Conservation (phyloP, 345 rosid species). For the Citrus sp. region DNA sequence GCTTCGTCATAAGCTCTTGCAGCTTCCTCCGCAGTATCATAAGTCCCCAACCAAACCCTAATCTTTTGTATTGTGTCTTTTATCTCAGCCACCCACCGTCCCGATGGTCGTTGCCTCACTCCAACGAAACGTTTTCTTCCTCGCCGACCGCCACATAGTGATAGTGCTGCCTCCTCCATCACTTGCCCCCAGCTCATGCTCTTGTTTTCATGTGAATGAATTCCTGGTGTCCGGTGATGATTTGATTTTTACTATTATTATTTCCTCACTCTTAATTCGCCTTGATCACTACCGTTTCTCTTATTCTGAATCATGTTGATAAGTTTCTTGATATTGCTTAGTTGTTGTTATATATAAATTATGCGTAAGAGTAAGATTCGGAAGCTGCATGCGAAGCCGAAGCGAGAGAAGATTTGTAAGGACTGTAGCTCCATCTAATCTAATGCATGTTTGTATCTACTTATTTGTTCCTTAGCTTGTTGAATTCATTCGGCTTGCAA, state of each 20-base stretch:
- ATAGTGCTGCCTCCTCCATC: constrained; percentile 29
- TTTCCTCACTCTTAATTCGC: background rate
- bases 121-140: constrained; percentile 39
- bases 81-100: constrained; percentile 52
- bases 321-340: background rate
- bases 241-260: background rate
- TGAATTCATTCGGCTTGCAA: constrained; percentile 23
- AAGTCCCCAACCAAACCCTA: constrained; percentile 51
- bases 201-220: background rate
- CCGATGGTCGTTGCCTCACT: constrained; percentile 49
- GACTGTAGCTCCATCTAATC: background rate
- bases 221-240: no score
- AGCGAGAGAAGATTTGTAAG: background rate
- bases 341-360: background rate
- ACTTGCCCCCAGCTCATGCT: constrained; percentile 22
- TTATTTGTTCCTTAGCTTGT: background rate
- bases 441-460: constrained; percentile 12
- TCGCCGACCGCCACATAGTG: constrained; percentile 24
- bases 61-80: constrained; percentile 54
- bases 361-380: background rate
- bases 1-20: constrained; percentile 59
- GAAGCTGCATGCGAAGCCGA: background rate
- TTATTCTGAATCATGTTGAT: background rate
- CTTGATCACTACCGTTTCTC: constrained; percentile 15
- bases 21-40: constrained; percentile 49